Percentiles rank a stretch among this genome's conserved stretches.
Evolutionary conservation across 2,329 filamentous ascomycete genomes (phyloP).

Genomic region (Monosporascus sp.): DNA sequence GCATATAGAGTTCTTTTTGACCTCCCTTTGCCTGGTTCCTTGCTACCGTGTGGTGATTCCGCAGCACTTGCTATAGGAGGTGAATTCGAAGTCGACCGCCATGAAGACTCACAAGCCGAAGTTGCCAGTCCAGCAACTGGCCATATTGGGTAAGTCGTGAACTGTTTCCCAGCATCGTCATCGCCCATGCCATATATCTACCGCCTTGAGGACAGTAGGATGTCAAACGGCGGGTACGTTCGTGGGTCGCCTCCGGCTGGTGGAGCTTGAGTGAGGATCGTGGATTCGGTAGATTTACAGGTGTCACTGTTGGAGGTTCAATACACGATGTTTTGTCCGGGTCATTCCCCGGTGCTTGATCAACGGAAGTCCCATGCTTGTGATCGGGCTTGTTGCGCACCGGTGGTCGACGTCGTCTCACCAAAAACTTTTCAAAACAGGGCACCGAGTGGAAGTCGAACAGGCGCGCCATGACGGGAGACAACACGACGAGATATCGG

Average conservation of each 20-base stretch:
- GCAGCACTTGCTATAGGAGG: no score
- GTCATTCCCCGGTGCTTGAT: no score
- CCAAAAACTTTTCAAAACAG: slow-evolving; percentile 10
- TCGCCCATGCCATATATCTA: slow-evolving; percentile 5
- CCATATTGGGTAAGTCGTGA: slow-evolving; percentile 62
- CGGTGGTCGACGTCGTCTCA: slow-evolving; percentile 16
- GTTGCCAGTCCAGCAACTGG: slow-evolving; percentile 70
- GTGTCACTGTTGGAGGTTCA: background rate
- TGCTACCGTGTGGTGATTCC: no score
- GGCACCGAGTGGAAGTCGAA: slow-evolving; percentile 3
- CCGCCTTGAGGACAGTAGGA: background rate
- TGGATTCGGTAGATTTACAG: background rate
- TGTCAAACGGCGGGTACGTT: background rate
- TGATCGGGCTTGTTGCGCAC: slow-evolving; percentile 9
- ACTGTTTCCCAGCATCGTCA: slow-evolving; percentile 1
- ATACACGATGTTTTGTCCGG: background rate
- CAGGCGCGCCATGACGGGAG: background rate
- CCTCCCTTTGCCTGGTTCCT: background rate
- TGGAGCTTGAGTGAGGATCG: background rate
- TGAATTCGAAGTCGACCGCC: slow-evolving; percentile 10
- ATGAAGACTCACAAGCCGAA: slow-evolving; percentile 40
- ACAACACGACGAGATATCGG: slow-evolving; percentile 1
- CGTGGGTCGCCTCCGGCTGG: background rate
- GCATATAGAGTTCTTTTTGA: background rate
- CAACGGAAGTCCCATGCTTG: background rate